Evolutionary conservation across 192 early-diverging fungal genomes (phyloP), one percentile per base, ranked within the genome.

Genomic region (Globomyces pollinis-pini): DNA sequence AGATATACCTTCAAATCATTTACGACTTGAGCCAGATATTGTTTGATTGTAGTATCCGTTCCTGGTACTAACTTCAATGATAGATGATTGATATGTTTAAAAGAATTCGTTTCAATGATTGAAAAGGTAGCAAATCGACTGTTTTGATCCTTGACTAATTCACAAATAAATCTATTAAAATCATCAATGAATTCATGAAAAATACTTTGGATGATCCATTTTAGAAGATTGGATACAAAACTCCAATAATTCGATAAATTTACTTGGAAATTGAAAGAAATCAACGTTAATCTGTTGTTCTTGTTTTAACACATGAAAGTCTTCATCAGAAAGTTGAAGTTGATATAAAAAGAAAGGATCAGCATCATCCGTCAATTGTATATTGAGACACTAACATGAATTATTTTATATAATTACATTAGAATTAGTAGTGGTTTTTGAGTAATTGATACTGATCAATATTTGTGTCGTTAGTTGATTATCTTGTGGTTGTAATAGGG

Each of bases 91-190:
- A 83, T 80, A 54, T 80, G 77, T 36, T 65, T 59, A 66, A 83
- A 83, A 2, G 71, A 38, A 43, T 78, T 81, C 29, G 76, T 78
- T 60, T 81, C 79, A 55, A 81, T 55, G 20, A 81, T 68, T 15
- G 54, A 39, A 36, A 81, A 68, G 12, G 56, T 60, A 2, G 73
- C 33, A 45, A 31, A 36, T 2, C 55, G 15, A n/a, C 42, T 34
- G 15, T 35, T 15, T 2, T 50, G 39, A 20, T 62, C 58, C 16
- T 47, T 28, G 1, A 50, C 47, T 16, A 80, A 57, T 30, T 69
- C 71, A 6, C 70, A 66, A 13, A 72, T 20, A 55, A 76, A 80
- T 50, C 78, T 78, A 54, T 24, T 64, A 36, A 7, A 20, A 15
- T 38, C 18, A 24, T 2, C 13, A 29, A 42, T 11, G 15, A 57